Evolutionary conservation across 208 protist species (phyloP).

Genomic region (Blastocrithidia nonstop): DNA sequence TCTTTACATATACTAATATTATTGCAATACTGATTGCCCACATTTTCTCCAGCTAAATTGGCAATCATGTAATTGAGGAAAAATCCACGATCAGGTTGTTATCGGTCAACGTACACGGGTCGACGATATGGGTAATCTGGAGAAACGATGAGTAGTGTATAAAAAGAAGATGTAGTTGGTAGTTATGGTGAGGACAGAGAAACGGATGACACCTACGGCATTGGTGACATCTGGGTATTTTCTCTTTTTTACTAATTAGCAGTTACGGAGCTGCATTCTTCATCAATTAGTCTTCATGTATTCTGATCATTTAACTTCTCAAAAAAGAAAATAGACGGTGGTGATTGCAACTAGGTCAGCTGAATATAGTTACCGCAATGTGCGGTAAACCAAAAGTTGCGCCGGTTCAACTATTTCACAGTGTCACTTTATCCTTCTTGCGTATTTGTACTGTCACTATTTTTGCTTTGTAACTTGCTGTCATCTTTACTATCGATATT

Average conservation of each 20-base stretch:
- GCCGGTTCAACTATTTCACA: constrained; percentile 25
- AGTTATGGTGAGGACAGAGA: neutral
- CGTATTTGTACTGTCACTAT: constrained; percentile 22
- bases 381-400: constrained; percentile 85
- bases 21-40: too few species aligned
- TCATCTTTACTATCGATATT: neutral
- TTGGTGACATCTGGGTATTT: too few species aligned
- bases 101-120: constrained; percentile 22
- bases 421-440: constrained; percentile 45
- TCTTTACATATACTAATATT: too few species aligned
- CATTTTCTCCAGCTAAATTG: too few species aligned
- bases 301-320: constrained; percentile 7
- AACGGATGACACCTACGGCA: too few species aligned
- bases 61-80: constrained; percentile 82
- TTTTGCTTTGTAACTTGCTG: constrained; percentile 5
- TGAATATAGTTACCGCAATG: constrained; percentile 87
- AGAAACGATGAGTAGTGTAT: constrained; percentile 75
- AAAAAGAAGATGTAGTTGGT: constrained; percentile 8
- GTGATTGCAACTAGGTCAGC: constrained; percentile 67
- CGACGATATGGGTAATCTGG: constrained; percentile 81
- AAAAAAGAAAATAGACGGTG: constrained; percentile 65
- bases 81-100: constrained; percentile 29
- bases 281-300: neutral
- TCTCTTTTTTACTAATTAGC: too few species aligned
- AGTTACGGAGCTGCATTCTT: neutral